Conservation (phyloP, 73 alveolate species). For the Uronychia binucleata region DNA sequence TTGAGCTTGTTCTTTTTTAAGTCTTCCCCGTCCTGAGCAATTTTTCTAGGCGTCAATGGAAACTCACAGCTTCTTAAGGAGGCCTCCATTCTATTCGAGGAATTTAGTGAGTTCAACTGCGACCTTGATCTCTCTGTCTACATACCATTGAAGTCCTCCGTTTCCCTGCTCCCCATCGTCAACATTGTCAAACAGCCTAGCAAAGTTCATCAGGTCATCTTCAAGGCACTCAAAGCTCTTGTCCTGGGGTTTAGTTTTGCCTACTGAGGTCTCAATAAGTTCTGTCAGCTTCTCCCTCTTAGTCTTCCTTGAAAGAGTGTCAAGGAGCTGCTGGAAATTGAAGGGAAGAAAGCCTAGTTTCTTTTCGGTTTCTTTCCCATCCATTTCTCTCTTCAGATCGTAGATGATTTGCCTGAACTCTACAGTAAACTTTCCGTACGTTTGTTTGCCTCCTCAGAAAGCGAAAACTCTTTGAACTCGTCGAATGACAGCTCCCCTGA, state of each 20-base stretch:
- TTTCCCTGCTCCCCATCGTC: neutral
- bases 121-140: neutral
- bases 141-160: neutral
- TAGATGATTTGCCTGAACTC: neutral
- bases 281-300: neutral
- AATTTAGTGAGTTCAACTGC: neutral
- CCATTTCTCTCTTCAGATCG: neutral
- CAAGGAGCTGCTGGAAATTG: neutral
- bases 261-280: neutral
- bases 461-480: constrained; percentile 19
- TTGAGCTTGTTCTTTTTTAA: neutral
- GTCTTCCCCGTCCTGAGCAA: neutral
- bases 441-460: constrained; percentile 21
- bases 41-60: neutral
- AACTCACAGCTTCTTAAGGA: neutral
- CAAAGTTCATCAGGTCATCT: neutral
- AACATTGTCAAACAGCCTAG: neutral
- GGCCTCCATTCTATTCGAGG: neutral
- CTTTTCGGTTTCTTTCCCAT: neutral
- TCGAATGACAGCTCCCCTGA: constrained; percentile 19
- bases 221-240: neutral
- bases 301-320: neutral
- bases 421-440: neutral
- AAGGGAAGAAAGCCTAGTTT: neutral
- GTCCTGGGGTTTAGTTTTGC: neutral